Evolutionary conservation across 31 red algal species (phyloP).

Genomic region (Porphyra umbilicalis): DNA sequence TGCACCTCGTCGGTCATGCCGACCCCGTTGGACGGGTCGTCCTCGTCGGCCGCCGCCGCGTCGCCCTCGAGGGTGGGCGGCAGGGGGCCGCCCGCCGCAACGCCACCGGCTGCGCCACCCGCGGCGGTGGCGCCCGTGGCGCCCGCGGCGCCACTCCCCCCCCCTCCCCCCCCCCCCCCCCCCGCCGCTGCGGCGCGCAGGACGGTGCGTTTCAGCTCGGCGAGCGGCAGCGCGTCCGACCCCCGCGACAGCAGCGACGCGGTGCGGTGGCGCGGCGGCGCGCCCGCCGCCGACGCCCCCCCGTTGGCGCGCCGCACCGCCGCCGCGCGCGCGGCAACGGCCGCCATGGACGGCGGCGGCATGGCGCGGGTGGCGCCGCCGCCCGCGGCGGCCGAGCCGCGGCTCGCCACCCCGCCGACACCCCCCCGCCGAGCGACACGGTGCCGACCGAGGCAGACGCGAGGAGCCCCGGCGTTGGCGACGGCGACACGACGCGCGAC

Average conservation of each 20-base stretch:
- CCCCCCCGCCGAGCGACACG: background rate
- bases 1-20: background rate
- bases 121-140: background rate
- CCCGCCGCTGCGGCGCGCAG: background rate
- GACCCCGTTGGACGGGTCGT: background rate
- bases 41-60: background rate
- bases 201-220: background rate
- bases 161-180: background rate
- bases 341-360: background rate
- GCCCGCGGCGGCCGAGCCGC: background rate
- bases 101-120: no score
- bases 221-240: background rate
- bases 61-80: background rate
- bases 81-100: background rate
- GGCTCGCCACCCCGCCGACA: background rate
- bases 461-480: background rate
- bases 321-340: background rate
- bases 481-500: background rate
- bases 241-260: background rate
- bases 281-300: background rate
- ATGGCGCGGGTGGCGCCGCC: background rate
- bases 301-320: background rate
- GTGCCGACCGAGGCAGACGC: background rate
- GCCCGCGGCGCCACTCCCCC: no score
- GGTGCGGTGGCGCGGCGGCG: background rate